Conservation (phyloP, 805 yeast genomes). For the Spathaspora sp. region DNA sequence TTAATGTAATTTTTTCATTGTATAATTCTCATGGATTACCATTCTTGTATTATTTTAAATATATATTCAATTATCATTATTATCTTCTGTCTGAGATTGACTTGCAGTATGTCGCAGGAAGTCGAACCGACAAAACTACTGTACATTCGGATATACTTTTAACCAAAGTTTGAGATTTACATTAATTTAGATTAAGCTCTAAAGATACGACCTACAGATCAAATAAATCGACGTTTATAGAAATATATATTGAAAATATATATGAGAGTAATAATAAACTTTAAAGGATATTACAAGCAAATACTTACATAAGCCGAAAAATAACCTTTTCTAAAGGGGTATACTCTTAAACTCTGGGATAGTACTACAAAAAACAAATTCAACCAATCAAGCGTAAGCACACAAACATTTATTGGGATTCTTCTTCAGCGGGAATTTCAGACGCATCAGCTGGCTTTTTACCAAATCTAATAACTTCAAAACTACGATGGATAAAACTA, state of each 20-base stretch:
- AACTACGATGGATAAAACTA: slow-evolving; percentile 31
- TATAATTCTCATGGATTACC: not conserved
- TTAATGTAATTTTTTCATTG: not conserved
- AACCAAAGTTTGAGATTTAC: no score
- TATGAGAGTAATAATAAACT: no score
- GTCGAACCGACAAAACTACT: no score
- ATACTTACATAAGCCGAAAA: not conserved
- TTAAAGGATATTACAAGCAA: no score
- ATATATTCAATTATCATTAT: not conserved
- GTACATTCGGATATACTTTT: no score
- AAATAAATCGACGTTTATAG: no score
- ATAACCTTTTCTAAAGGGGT: not conserved
- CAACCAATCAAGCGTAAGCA: not conserved
- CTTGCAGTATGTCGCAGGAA: not conserved
- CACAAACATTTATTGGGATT: not conserved
- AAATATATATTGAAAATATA: no score
- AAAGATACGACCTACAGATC: no score
- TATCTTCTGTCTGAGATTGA: not conserved
- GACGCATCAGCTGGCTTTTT: slow-evolving; percentile 21
- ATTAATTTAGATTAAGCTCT: no score
- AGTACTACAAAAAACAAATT: not conserved
- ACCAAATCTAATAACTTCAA: slow-evolving; percentile 38
- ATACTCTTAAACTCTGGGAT: not conserved
- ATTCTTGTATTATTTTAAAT: not conserved
- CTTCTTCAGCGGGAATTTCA: not conserved